phyloP scores from a whole-genome alignment of 768 basidiomycete genomes.

The Lactifluus pinguis region DNA sequence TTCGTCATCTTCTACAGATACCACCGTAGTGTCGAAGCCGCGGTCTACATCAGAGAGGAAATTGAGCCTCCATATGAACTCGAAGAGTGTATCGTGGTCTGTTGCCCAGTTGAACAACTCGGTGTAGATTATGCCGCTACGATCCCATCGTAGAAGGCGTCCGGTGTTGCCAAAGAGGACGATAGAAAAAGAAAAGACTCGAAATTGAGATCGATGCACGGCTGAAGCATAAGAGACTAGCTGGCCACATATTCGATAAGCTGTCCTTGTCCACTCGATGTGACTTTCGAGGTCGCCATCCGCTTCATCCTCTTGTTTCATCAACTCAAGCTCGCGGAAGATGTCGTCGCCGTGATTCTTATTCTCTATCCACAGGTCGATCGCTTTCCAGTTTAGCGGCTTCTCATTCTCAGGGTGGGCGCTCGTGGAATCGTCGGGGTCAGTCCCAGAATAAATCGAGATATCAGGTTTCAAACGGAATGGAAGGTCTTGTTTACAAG shows the following conservation, averaged over 20 bases:
- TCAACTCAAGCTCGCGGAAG: background rate
- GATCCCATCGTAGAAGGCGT: slow-evolving; percentile 9
- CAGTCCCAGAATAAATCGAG: background rate
- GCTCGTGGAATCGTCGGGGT: background rate
- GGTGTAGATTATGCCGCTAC: background rate
- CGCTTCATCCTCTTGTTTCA: background rate
- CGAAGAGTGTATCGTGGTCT: background rate
- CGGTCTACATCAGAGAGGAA: background rate
- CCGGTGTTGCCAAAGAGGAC: background rate
- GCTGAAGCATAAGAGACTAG: background rate
- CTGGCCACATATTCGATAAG: background rate
- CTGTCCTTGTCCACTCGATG: background rate
- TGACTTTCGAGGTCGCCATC: background rate
- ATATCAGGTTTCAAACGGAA: background rate
- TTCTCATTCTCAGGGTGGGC: background rate
- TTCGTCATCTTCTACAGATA: background rate
- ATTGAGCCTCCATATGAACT: slow-evolving; percentile 10
- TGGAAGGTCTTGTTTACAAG: background rate
- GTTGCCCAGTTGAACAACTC: background rate
- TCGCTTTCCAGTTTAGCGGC: slow-evolving; percentile 3
- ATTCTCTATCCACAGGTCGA: background rate
- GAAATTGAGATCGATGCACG: background rate
- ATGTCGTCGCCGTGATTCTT: background rate
- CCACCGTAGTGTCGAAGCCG: slow-evolving; percentile 1
- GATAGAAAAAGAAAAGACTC: background rate